Evolutionary conservation across 768 basidiomycete species (phyloP), one percentile per base, ranked within the genome.

Genomic region (Trametes cubensis): DNA sequence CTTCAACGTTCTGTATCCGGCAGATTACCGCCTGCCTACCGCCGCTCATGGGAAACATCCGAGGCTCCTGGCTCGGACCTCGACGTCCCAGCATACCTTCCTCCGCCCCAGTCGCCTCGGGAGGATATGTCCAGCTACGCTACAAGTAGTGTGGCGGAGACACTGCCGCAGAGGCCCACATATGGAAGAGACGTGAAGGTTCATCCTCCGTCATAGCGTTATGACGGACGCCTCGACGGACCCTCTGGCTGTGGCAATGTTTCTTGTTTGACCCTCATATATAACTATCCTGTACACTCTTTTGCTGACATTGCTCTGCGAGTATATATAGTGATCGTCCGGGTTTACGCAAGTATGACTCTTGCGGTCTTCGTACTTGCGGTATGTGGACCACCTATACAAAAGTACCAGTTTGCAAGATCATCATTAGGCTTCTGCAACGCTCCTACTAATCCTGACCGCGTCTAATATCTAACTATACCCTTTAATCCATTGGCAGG

Each of bases 1-100:
- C 52, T 61, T 3, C 55, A 56, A 39, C 64, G 64, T 4, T 65
- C 64, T 8, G 51, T 40, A 6, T 65, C 64, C 15, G 64, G 64
- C 25, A 20, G 64, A 46, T 41, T 65, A 5, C 64, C 64, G 10
- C 64, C 64, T 8, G 64, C 60, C 38, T 65, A 65, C 52, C 50
- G 60, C 41, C 57, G 30, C 23, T 60, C 58, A 8, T 64, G 63
- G 63, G 63, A 60, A 11, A 44, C 23, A 8, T 7, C 30, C 14
- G 40, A 45, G 7, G 30, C 20, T 17, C 48, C 49, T 1, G 15
- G 10, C 11, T 34, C 34, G 34, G 34, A 34, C 1, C 41, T 25
- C 18, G 26, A 46, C 14, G 18, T 49, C n/a, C 49, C 41, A 2
- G 41, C 6, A 10, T 50, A 51, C 20, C 6, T 11, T 18, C 49